These are phyloP conservation scores for Platanus orientalis DNA, from an alignment of 164 flowering plant genomes.

Conservation along the genomic window DNA sequence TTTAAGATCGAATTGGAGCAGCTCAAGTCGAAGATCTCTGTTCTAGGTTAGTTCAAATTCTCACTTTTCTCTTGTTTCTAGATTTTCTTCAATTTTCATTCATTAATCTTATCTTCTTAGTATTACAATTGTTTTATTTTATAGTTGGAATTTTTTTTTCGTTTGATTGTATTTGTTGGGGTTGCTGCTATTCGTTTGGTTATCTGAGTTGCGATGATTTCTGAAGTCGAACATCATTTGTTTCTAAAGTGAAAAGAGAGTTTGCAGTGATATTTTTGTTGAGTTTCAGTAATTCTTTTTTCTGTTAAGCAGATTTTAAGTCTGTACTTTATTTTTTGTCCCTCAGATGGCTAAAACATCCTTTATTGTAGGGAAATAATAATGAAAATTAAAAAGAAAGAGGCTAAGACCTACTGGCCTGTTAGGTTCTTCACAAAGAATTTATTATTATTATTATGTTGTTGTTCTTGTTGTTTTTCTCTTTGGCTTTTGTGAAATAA, in stretches of 20 bases:
- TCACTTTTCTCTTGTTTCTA: neutral
- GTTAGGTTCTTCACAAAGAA: neutral
- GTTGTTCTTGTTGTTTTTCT: no score
- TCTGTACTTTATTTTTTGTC: neutral
- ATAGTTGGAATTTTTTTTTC: constrained; percentile 3
- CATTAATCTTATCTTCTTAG: no score
- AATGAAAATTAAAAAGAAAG: neutral
- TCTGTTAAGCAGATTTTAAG: neutral
- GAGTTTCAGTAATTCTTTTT: neutral
- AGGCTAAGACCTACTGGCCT: no score
- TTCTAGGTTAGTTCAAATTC: constrained; percentile 28
- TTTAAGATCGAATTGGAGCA: constrained; percentile 32
- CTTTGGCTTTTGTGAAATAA: no score
- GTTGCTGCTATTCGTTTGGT: neutral
- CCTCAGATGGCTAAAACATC: neutral
- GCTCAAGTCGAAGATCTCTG: constrained; percentile 34
- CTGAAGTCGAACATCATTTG: neutral
- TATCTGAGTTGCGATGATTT: neutral
- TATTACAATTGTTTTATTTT: neutral
- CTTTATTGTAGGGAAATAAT: neutral
- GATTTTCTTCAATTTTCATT: neutral
- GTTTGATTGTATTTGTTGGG: neutral
- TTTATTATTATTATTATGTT: no score
- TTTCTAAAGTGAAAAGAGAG: neutral
- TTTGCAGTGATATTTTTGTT: neutral